These are phyloP conservation scores for Epichloe elymi DNA, from an alignment of 2,329 filamentous ascomycete genomes.

Conservation along the genomic window DNA sequence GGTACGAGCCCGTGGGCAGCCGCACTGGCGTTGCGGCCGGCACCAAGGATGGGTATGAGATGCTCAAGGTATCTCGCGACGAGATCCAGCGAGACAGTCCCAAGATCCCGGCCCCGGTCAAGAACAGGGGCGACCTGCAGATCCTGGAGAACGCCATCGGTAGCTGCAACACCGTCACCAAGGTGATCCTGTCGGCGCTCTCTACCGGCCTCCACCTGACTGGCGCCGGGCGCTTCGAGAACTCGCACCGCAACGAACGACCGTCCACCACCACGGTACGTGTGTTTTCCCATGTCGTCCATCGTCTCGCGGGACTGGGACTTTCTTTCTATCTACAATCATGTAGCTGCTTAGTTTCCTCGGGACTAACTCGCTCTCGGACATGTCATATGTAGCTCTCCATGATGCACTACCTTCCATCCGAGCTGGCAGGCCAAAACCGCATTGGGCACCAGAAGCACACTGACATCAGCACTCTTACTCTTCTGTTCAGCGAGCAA, in stretches of 20 bases:
- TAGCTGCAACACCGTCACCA: slow-evolving; percentile 36
- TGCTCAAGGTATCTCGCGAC: slow-evolving; percentile 38
- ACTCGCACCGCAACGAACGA: slow-evolving; percentile 36
- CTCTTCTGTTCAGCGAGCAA: slow-evolving; percentile 41
- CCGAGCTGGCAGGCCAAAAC: slow-evolving; percentile 25
- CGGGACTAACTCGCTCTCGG: not conserved
- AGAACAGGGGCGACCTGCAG: slow-evolving; percentile 33
- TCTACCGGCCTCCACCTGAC: slow-evolving; percentile 32
- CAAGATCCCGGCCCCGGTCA: slow-evolving; percentile 32
- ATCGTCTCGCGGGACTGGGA: too few relatives aligned
- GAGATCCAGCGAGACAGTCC: slow-evolving; percentile 35
- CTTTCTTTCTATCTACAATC: too few relatives aligned
- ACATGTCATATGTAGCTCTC: slow-evolving; percentile 18
- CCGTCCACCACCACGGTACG: slow-evolving; percentile 30
- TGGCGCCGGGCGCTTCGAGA: slow-evolving; percentile 34
- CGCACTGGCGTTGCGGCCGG: slow-evolving; percentile 33
- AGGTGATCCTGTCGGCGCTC: slow-evolving; percentile 36
- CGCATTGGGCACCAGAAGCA: slow-evolving; percentile 42
- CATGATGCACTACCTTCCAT: slow-evolving; percentile 41
- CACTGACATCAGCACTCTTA: slow-evolving; percentile 42
- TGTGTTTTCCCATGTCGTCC: too few relatives aligned
- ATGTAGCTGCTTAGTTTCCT: not conserved
- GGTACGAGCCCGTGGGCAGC: slow-evolving; percentile 35
- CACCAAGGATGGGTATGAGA: slow-evolving; percentile 39
- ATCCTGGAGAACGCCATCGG: slow-evolving; percentile 37